A percentile compares a stretch with the other conserved stretches of the same genome.
Conservation (phyloP, 768 basidiomycete species). For the Lactarius tabidus region DNA sequence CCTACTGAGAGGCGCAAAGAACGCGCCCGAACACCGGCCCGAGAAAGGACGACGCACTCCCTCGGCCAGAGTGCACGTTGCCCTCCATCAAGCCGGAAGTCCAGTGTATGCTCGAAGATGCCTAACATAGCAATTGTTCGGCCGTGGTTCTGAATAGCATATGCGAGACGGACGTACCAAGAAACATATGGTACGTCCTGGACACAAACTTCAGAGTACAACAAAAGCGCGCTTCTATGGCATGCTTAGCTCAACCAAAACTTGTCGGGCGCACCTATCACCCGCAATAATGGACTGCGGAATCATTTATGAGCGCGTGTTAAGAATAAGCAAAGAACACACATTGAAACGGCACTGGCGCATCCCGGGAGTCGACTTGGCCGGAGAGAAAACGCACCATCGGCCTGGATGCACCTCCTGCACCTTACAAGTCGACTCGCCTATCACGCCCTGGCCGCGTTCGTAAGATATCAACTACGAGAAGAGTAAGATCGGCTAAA, state of each 20-base stretch:
- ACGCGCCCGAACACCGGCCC: background rate
- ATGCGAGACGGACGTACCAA: background rate
- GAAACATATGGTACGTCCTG: background rate
- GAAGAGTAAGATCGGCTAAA: background rate
- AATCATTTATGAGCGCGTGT: background rate
- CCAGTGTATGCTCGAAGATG: background rate
- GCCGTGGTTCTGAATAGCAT: background rate
- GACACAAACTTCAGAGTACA: background rate
- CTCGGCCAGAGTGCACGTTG: slow-evolving; percentile 7
- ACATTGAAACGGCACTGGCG: background rate
- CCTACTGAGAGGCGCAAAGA: background rate
- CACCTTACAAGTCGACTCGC: background rate
- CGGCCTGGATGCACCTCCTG: slow-evolving; percentile 10
- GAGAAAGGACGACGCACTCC: background rate
- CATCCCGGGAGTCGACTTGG: background rate
- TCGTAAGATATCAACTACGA: background rate
- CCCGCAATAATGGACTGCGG: background rate
- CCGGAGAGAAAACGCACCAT: background rate
- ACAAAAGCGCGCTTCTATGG: background rate
- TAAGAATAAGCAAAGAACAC: background rate
- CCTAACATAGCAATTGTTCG: background rate
- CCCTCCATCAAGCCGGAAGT: background rate
- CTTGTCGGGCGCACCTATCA: background rate
- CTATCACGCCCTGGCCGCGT: background rate
- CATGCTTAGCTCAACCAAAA: background rate